These are phyloP conservation scores for Pythium oligandrum DNA, from an alignment of 352 stramenopile genomes.

Conservation along the genomic window DNA sequence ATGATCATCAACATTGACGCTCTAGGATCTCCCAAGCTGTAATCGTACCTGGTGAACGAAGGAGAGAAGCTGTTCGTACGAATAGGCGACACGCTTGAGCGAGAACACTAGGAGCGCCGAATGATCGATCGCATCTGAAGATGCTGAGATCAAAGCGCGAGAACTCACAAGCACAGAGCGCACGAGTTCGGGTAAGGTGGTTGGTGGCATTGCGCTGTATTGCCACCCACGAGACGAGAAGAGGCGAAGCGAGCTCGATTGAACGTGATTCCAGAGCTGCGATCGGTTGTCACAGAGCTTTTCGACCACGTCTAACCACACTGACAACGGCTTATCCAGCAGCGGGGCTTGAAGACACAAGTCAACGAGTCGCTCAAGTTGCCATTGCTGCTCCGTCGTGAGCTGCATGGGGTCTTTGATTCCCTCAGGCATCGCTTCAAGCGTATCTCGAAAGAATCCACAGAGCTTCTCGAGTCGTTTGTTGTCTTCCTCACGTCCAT, in stretches of 20 bases:
- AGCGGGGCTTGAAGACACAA: slow-evolving; percentile 36
- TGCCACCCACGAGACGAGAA: slow-evolving; percentile 11
- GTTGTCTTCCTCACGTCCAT: slow-evolving; percentile 18
- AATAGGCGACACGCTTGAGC: too few relatives aligned
- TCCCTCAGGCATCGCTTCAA: too few relatives aligned
- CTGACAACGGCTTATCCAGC: slow-evolving; percentile 6
- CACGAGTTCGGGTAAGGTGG: slow-evolving; percentile 7
- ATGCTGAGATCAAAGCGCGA: too few relatives aligned
- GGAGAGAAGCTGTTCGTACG: too few relatives aligned
- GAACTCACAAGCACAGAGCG: not conserved
- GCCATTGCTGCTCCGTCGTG: slow-evolving; percentile 22
- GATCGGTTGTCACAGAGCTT: slow-evolving; percentile 8
- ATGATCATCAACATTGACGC: not conserved
- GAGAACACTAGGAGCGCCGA: too few relatives aligned
- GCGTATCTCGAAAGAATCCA: slow-evolving; percentile 5
- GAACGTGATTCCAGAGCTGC: slow-evolving; percentile 27
- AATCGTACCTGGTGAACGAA: too few relatives aligned
- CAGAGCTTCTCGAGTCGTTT: slow-evolving; percentile 24
- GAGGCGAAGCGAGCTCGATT: not conserved
- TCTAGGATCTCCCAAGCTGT: too few relatives aligned
- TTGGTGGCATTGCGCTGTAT: slow-evolving; percentile 8
- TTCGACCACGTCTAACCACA: slow-evolving; percentile 16
- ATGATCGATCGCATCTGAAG: too few relatives aligned
- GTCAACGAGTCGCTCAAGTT: slow-evolving; percentile 38
- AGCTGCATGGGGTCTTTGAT: slow-evolving; percentile 9